Base-by-base conservation (phyloP, 345 rosid genomes). In the Eucalyptus fibrosa region DNA sequence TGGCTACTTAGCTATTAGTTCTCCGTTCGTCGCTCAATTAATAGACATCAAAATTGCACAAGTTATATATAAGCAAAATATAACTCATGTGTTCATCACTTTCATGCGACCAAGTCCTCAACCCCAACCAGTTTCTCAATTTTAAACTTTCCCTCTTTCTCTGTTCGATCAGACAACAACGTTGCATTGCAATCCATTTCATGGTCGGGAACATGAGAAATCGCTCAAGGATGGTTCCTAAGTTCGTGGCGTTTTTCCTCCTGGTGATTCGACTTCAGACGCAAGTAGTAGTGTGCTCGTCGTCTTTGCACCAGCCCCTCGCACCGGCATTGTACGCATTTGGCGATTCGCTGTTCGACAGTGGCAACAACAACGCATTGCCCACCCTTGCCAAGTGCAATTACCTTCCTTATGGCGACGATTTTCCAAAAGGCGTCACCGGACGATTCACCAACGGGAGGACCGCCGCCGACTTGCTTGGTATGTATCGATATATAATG, bases 391-490 rank as follows among this genome's bases (percentile, higher is more conserved):
- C 93, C 2, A 92, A 55, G 91, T 94, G 93, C 15, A 86, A 95
- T 87, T 94, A 50, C 87, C 86, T 56, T 7, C 95, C 95, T 5
- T 94, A 93, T 51, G 96, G 94, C 8, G 50, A 40, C 6, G 87
- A 92, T 89, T 95, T 93, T 86, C 59, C 87, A 32, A 3, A 72
- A 3, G 94, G 93, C 28, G 50, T 69, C 49, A 92, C 95, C 14
- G 94, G 96, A 28, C 93, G 95, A 88, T 95, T 95, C 92, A 94
- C 92, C 21, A 91, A 95, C 72, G 94, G 95, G n/a, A 92, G 92
- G 88, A 93, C 93, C 2, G 69, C 92, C 8, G 89, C 92, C 1
- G 94, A 95, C 88, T 92, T 93, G 19, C 62, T 93, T 40, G 96
- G 96, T 93, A 92, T 12, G 9, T 14, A 32, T 40, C 77, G 19